Conservation (phyloP, 2,329 filamentous ascomycete genomes). For the Scedosporium apiospermum region DNA sequence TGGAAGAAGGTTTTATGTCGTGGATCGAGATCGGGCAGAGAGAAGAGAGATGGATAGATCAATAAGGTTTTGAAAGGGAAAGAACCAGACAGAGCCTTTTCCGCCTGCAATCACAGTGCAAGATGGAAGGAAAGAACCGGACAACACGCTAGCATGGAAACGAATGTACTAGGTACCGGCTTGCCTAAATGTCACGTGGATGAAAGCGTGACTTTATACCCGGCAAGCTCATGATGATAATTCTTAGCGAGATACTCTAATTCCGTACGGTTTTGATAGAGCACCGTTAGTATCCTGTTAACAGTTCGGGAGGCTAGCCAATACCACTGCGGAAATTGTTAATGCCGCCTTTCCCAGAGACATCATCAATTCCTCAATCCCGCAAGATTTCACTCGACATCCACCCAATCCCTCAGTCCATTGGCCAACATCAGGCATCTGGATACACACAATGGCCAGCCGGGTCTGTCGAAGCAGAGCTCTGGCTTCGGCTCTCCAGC, state of each 20-base stretch:
- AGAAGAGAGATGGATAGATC: neutral
- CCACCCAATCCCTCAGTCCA: conserved; percentile 20
- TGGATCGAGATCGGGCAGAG: conserved; percentile 1
- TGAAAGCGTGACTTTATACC: neutral
- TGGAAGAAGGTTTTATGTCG: neutral
- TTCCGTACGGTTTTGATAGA: neutral
- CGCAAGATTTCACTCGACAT: conserved; percentile 1
- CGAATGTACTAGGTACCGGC: neutral
- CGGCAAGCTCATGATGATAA: neutral
- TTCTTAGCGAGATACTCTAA: neutral
- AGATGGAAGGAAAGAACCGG: neutral
- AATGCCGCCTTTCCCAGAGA: conserved; percentile 2
- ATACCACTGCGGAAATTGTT: conserved; percentile 6
- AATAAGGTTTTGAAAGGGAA: conserved; percentile 2
- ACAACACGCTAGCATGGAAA: neutral
- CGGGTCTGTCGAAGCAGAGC: conserved; percentile 43
- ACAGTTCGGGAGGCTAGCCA: neutral
- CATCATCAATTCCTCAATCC: conserved; percentile 5
- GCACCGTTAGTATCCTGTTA: neutral
- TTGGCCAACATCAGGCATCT: conserved; percentile 27
- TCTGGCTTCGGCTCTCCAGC: conserved; percentile 45
- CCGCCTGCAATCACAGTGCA: neutral
- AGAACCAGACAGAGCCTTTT: conserved; percentile 4
- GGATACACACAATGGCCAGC: conserved; percentile 9
- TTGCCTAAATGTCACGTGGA: neutral